Base-by-base conservation (phyloP, 2,329 filamentous ascomycete genomes). In the Diaporthe caulivora region DNA sequence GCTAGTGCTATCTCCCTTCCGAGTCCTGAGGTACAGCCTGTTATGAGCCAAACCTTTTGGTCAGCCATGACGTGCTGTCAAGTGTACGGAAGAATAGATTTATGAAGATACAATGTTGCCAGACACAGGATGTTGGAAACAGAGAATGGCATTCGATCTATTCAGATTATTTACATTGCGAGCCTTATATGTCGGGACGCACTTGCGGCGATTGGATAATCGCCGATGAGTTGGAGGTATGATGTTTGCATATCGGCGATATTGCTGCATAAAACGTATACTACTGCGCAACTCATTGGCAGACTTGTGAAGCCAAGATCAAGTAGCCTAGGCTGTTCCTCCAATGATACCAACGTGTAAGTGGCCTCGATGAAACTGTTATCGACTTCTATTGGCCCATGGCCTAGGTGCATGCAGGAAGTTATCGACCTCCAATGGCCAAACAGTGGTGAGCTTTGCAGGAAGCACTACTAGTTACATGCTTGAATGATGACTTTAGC, bases 21-120 rank as follows among this genome's bases (percentile, higher is more conserved):
- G 47, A 67, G 62, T 2, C 62, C 62, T 40, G 62, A 67, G 31
- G 47, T 10, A 40, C 62, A 67, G 62, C 62, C 62, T 40, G 62
- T 67, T 7, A 67, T 67, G 44, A 67, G 44, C 62, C 62, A 67
- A 10, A 53, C 62, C 10, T 53, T 67, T 3, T 17, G 29, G 47
- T 53, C 29, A 4, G 44, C 26, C 62, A 67, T 67, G 47, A 26
- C 37, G 62, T 51, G 7, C 9, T 51, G 60, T 37, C 24, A 8
- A 18, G n/a, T 10, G 13, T 26, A 40, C 7, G 13, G 2, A 18
- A 37, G 21, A 4, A 58, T 11, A 11, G 5, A 1, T 29, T 21
- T 2, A 29, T 18, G 17, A 11, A 29, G 1, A n/a, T n/a, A n/a
- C n/a, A 9, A 7, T 40, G 10, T 44, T 8, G 21, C 37, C 15